Evolutionary conservation across 495 filamentous ascomycete genomes (phyloP).

Genomic region (Penicillium taxi): DNA sequence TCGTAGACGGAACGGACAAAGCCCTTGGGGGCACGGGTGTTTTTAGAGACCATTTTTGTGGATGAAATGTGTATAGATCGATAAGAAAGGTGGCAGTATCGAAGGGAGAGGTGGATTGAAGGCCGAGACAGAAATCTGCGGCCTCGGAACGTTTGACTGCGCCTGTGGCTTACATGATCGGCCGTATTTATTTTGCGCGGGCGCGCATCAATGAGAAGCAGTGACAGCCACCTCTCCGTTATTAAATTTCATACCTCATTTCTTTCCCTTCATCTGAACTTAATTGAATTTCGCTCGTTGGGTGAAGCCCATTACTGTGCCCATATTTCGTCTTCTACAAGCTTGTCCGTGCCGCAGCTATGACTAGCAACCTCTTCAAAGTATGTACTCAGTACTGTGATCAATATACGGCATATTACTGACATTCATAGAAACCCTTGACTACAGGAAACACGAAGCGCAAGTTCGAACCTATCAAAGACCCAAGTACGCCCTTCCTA

Average conservation of each 20-base stretch:
- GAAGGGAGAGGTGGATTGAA: constrained; percentile 12
- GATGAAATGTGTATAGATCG: constrained; percentile 5
- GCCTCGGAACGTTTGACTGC: constrained; percentile 32
- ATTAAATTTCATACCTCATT: too few species aligned
- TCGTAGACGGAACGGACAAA: constrained; percentile 49
- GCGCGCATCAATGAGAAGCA: constrained; percentile 17
- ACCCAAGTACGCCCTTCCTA: constrained; percentile 53
- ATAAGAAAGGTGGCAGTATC: constrained; percentile 2
- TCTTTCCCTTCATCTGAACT: too few species aligned
- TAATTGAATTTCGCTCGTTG: too few species aligned
- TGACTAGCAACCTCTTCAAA: constrained; percentile 80
- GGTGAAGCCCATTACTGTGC: too few species aligned
- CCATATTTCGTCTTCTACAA: neutral
- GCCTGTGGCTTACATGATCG: constrained; percentile 24
- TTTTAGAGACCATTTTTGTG: constrained; percentile 35
- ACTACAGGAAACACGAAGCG: constrained; percentile 53
- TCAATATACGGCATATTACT: constrained; percentile 3
- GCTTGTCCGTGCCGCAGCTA: constrained; percentile 31
- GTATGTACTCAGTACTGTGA: constrained; percentile 31
- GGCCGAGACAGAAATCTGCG: constrained; percentile 41
- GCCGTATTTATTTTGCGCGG: constrained; percentile 31
- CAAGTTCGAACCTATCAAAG: constrained; percentile 61
- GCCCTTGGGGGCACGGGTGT: constrained; percentile 37
- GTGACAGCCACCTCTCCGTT: neutral
- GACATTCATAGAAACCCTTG: constrained; percentile 35